phyloP scores from a whole-genome alignment of 208 protist species.

The Trypanosoma boissoni region DNA sequence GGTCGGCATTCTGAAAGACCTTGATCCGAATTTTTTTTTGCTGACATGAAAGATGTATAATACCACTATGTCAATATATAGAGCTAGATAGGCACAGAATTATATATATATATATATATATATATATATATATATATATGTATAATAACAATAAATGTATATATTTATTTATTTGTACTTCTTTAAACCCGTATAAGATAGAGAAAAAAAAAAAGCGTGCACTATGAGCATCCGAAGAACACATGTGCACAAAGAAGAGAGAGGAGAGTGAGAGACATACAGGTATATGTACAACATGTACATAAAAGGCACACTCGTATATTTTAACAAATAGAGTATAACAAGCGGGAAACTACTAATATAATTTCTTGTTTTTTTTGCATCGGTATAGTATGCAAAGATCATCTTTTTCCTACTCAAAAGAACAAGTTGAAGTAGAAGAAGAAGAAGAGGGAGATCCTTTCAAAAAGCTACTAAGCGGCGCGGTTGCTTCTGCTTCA shows the following conservation, averaged over 20 bases:
- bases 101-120: conserved; percentile 1
- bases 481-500: conserved; percentile 3
- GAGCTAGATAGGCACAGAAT: background rate
- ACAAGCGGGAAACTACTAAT: background rate
- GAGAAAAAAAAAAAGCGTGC: background rate
- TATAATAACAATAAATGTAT: background rate
- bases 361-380: background rate
- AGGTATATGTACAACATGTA: too few species aligned
- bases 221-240: too few species aligned
- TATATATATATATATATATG: background rate
- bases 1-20: background rate
- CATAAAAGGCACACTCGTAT: too few species aligned
- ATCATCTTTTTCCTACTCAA: background rate
- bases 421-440: background rate
- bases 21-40: background rate
- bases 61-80: background rate
- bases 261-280: too few species aligned
- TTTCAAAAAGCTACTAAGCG: conserved; percentile 23
- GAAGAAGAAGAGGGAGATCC: conserved; percentile 11
- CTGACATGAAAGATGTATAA: background rate
- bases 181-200: background rate
- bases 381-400: background rate
- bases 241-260: too few species aligned
- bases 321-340: too few species aligned
- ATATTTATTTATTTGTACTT: background rate